phyloP scores from a whole-genome alignment of 169 alveolate species.

The Plasmodium sp. region DNA sequence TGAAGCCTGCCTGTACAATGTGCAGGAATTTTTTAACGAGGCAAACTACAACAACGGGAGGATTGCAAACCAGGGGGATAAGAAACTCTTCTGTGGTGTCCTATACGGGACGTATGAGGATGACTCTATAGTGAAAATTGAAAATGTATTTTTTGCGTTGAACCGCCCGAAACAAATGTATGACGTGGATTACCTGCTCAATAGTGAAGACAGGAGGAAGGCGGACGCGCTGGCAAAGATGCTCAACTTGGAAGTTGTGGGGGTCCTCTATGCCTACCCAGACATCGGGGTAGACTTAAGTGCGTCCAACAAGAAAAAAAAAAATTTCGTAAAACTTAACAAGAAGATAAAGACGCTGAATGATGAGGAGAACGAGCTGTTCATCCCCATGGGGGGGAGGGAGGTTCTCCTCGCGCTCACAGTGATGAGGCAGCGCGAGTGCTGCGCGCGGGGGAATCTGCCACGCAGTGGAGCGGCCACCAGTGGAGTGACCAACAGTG shows the following conservation, averaged over 20 bases:
- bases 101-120: slow-evolving; percentile 58
- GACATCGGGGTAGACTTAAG: slow-evolving; percentile 53
- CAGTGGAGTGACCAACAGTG: neutral
- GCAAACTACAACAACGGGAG: slow-evolving; percentile 6
- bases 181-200: slow-evolving; percentile 37
- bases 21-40: slow-evolving; percentile 54
- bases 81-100: slow-evolving; percentile 45
- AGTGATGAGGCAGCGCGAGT: slow-evolving; percentile 17
- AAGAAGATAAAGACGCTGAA: slow-evolving; percentile 50
- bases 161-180: slow-evolving; percentile 7
- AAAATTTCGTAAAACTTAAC: slow-evolving; percentile 29
- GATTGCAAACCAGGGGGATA: neutral
- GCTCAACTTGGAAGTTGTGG: slow-evolving; percentile 57
- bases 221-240: slow-evolving; percentile 47
- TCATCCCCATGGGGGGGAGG: slow-evolving; percentile 75
- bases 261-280: slow-evolving; percentile 66
- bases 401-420: slow-evolving; percentile 54
- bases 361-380: slow-evolving; percentile 63
- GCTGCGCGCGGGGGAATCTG: neutral
- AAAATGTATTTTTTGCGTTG: slow-evolving; percentile 56
- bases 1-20: slow-evolving; percentile 67
- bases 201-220: slow-evolving; percentile 65
- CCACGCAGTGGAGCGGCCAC: neutral
- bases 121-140: slow-evolving; percentile 31
- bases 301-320: slow-evolving; percentile 39